Evolutionary conservation across 108 stramenopile species (phyloP), one percentile per base, ranked within the genome.

Genomic region (Mayamaea pseudoterrestris): DNA sequence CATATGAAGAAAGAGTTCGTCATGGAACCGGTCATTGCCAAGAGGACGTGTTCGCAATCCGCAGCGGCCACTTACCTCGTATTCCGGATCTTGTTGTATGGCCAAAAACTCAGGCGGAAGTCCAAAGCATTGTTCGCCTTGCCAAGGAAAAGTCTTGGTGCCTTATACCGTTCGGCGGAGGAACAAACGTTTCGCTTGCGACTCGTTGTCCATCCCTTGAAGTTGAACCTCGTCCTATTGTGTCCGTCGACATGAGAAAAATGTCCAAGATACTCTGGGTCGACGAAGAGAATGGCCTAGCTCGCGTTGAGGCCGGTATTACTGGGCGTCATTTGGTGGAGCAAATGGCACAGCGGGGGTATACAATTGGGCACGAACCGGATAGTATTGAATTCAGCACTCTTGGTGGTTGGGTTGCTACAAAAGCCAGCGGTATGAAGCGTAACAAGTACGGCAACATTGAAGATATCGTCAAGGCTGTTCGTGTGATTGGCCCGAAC

Each of bases 361-460:
- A 80, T 40, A 96, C 95, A 1, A 80, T 93, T 57, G 95, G 95
- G 2, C 95, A 96, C 60, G 89, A 94, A 57, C 95, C 95, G 1
- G 95, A 96, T 58, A 93, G 90, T 44, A 69, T 83, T 35, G 95
- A 96, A 56, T 96, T 96, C 68, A 91, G 89, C 47, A 93, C 95
- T 17, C 65, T 96, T 11, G 95, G 95, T 23, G 95, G 95, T 24
- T 96, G 95, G 95, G 82, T 96, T 37, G 95, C 95, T 11, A 96
- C 95, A 0, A 88, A 91, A 65, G 89, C 95, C 11, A 94, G 93
- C 43, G 95, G 95, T 13, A 96, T 96, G 95, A 93, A 93, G 50
- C 75, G 85, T 48, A 90, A 83, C 46, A 79, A 68, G 50, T 96
- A 96, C 48, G 95, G 95, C 45, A 96, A 96, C 32, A 96, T 96